phyloP scores from a whole-genome alignment of 306 rosid species.

The Cicer bijugum region DNA sequence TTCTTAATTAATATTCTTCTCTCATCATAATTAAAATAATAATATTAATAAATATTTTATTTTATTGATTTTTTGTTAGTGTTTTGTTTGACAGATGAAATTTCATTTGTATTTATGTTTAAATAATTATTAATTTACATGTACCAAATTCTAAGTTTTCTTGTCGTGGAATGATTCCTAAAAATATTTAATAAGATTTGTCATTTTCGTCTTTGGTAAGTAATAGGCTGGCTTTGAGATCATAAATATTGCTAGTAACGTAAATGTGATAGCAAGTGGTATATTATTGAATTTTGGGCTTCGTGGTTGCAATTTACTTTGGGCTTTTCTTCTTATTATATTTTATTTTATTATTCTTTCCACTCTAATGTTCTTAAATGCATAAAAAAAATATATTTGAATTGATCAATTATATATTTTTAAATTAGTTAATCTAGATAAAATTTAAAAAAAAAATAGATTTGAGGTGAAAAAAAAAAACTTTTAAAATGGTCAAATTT shows the following conservation, averaged over 20 bases:
- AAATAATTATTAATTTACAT: too few relatives aligned
- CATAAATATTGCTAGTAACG: not conserved
- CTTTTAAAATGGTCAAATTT: not conserved
- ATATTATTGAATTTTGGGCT: constrained; percentile 15
- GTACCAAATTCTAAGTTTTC: constrained; percentile 1
- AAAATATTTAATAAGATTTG: constrained; percentile 15
- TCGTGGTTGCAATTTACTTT: not conserved
- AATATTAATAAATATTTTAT: not conserved
- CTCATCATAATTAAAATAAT: not conserved
- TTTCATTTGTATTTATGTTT: too few relatives aligned
- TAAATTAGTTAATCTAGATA: too few relatives aligned
- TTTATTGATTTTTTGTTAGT: not conserved
- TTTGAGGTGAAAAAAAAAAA: too few relatives aligned
- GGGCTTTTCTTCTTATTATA: not conserved
- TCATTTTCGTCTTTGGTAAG: constrained; percentile 24
- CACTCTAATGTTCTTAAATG: too few relatives aligned
- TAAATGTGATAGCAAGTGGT: not conserved
- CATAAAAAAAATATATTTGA: too few relatives aligned
- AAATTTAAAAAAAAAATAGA: too few relatives aligned
- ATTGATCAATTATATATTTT: too few relatives aligned
- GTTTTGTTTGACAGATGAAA: too few relatives aligned
- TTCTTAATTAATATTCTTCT: not conserved
- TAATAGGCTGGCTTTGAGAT: not conserved
- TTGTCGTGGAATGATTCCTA: constrained; percentile 33
- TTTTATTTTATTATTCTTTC: too few relatives aligned